Evolutionary conservation across 192 early-diverging fungal species (phyloP), one percentile per base, ranked within the genome.

Genomic region (Coemansia sp.): DNA sequence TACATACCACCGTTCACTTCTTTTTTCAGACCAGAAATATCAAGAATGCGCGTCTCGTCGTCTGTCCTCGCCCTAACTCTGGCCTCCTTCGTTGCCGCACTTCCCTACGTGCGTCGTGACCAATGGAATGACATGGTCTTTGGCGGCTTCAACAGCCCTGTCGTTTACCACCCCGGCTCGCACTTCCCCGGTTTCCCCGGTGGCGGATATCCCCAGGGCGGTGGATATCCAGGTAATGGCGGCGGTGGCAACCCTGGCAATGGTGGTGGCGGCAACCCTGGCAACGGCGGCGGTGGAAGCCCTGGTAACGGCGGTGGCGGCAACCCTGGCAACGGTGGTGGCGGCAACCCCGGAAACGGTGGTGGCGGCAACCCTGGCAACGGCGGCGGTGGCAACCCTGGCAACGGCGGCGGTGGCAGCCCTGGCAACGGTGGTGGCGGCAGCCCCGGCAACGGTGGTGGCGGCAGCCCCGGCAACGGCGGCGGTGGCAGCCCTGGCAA

Each of bases 41-140:
- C 51, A 67, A 73, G 67, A 62, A 73, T 73, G 71, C 71, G 71
- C 20, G 57, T 73, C 64, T 67, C 71, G 15, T 66, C 60, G 3
- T 67, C 71, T 36, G 25, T 67, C 51, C 32, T 62, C 32, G 65
- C 71, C 3, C 57, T 73, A 25, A 31, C 53, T 10, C 37, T 66
- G 15, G 71, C 71, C 15, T 58, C 71, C 29, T 40, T 73, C 47
- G 71, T 56, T 15, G 64, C 60, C 31, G 71, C 71, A 10, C 53
- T 60, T 8, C 71, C 71, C 8, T 2, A 62, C n/a, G 40, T 47
- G 27, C 62, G 62, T 42, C 61, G 72, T 19, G 54, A 38, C 9
- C 51, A 24, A 31, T 24, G 31, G 32, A 64, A 54, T 62, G 66
- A 59, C 6, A 37, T 68, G 6, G 39, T 47, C 17, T 32, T 38